A percentile compares a stretch with the other conserved stretches of the same genome.
Evolutionary conservation across 352 stramenopile species (phyloP).

Genomic region (Globisporangium middletonii): DNA sequence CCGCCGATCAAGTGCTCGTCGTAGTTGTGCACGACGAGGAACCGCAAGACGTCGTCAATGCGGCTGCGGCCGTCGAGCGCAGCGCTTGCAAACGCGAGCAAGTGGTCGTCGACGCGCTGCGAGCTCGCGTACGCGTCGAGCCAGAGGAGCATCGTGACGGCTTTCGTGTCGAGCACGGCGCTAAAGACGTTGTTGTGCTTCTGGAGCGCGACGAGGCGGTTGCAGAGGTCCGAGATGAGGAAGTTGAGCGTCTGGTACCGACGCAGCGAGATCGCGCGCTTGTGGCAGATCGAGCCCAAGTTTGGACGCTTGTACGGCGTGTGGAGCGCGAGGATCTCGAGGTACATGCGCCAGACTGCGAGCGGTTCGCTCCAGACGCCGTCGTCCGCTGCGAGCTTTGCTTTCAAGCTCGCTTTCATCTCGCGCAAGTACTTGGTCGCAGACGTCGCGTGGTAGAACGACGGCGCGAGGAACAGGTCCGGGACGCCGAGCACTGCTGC

Average conservation of each 20-base stretch:
- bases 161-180: slow-evolving; percentile 32
- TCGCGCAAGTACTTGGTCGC: slow-evolving; percentile 57
- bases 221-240: slow-evolving; percentile 71
- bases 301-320: slow-evolving; percentile 34
- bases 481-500: slow-evolving; percentile 58
- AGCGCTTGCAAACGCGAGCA: slow-evolving; percentile 42
- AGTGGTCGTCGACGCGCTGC: slow-evolving; percentile 38
- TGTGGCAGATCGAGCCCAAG: slow-evolving; percentile 33
- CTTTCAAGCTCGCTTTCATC: slow-evolving; percentile 69
- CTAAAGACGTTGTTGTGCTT: slow-evolving; percentile 34
- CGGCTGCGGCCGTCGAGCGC: slow-evolving; percentile 23
- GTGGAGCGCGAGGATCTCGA: slow-evolving; percentile 42
- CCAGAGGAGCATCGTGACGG: slow-evolving; percentile 41
- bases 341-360: slow-evolving; percentile 67
- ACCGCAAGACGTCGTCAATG: slow-evolving; percentile 45
- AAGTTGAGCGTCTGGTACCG: slow-evolving; percentile 76
- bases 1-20: slow-evolving; percentile 59
- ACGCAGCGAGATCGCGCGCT: slow-evolving; percentile 52
- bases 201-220: slow-evolving; percentile 44
- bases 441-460: slow-evolving; percentile 71
- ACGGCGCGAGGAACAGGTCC: slow-evolving; percentile 73
- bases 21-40: slow-evolving; percentile 77
- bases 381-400: slow-evolving; percentile 59
- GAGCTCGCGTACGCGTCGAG: slow-evolving; percentile 61
- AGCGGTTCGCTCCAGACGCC: slow-evolving; percentile 75